Evolutionary conservation across 495 filamentous ascomycete genomes (phyloP), one percentile per base, ranked within the genome.

Genomic region (Xylaria scruposa): DNA sequence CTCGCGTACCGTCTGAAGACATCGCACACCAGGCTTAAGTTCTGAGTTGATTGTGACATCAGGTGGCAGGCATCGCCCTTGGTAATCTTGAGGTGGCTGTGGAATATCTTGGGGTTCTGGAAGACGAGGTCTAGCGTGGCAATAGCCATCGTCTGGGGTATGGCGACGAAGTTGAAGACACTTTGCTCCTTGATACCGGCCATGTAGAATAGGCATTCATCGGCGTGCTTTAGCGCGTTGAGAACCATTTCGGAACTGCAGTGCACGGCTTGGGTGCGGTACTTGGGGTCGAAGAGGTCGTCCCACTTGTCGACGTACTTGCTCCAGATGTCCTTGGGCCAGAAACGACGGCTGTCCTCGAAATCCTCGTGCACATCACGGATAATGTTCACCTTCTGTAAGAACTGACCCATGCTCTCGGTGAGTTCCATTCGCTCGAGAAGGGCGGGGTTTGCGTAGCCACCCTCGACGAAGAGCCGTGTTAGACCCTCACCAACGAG

Each of bases 151-250:
- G 91, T 85, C 82, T 99, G 96, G n/a, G 96, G 96, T 75, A 99
- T 99, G 54, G 97, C 95, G 54, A 93, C 93, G 80, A 99, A 99
- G 85, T 99, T 98, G 91, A 99, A 99, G n/a, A 97, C 94, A 80
- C 93, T 96, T 83, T 98, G 96, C 80, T 99, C 96, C 70, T 92
- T 93, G 56, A 98, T 87, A 26, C 94, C 97, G 29, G 97, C 97
- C 83, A 99, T 92, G 85, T 99, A 99, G 85, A 94, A 98, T 10
- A 99, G 84, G 81, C 95, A 98, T 75, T 98, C 94, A 72, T 97
- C 93, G 38, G 90, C 94, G 74, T 97, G 94, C 78, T 89, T 87
- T 59, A 99, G 87, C 24, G 95, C 91, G 68, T 95, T 92, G 49
- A 98, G 84, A 26, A 97, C 90, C 95, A 99, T 97, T 75, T 98